These are phyloP conservation scores for Cryptococcus maquisensis DNA, from an alignment of 1,284 basidiomycete genomes.

Conservation along the genomic window DNA sequence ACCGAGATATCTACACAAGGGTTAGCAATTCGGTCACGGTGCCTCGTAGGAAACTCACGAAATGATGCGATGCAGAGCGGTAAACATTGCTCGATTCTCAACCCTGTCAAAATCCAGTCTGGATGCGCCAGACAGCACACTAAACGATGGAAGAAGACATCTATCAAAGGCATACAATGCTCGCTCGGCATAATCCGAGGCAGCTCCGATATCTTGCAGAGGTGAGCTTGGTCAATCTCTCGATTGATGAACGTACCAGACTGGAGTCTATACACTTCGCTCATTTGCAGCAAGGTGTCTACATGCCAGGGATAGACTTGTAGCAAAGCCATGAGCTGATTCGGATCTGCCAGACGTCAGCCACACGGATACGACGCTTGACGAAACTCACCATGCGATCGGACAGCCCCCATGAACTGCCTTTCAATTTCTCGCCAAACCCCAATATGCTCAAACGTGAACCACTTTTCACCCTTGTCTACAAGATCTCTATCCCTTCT, in stretches of 20 bases:
- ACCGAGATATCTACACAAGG: slow-evolving; percentile 62
- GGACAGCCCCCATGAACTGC: slow-evolving; percentile 72
- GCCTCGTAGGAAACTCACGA: slow-evolving; percentile 54
- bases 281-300: slow-evolving; percentile 82
- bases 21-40: not conserved
- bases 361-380: not conserved
- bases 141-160: slow-evolving; percentile 76
- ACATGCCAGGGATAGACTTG: slow-evolving; percentile 68
- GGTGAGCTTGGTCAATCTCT: not conserved
- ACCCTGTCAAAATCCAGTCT: slow-evolving; percentile 73
- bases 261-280: slow-evolving; percentile 69
- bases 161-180: slow-evolving; percentile 86
- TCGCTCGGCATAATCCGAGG: slow-evolving; percentile 78
- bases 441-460: slow-evolving; percentile 78
- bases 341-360: slow-evolving; percentile 44
- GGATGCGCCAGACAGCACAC: slow-evolving; percentile 69
- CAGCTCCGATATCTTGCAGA: slow-evolving; percentile 66
- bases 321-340: slow-evolving; percentile 51
- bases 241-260: slow-evolving; percentile 57
- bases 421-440: slow-evolving; percentile 73
- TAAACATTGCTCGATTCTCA: slow-evolving; percentile 48
- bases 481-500: slow-evolving; percentile 51
- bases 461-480: slow-evolving; percentile 65
- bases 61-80: slow-evolving; percentile 69
- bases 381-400: slow-evolving; percentile 64